phyloP scores from a whole-genome alignment of 2,329 filamentous ascomycete genomes.

The Penicillium crustosum region DNA sequence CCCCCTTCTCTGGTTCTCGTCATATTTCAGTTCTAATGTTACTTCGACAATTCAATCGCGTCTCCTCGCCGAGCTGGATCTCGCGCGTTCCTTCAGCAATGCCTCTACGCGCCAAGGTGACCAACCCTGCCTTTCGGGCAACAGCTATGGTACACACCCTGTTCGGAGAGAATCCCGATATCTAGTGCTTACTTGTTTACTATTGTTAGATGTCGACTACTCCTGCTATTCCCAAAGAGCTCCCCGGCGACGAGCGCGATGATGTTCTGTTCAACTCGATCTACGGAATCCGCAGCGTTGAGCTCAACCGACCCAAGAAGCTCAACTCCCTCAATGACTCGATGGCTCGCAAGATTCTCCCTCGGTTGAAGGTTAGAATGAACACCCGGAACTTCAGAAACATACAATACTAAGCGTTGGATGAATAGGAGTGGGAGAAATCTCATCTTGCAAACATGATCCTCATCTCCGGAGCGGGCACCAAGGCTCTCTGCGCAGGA shows the following conservation, averaged over 20 bases:
- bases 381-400: not conserved
- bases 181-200: constrained; percentile 21
- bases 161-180: not conserved
- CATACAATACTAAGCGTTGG: constrained; percentile 15
- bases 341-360: constrained; percentile 93
- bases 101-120: constrained; percentile 77
- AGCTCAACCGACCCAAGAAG: constrained; percentile 91
- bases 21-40: constrained; percentile 42
- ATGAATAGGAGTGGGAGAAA: constrained; percentile 76
- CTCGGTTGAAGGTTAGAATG: constrained; percentile 63
- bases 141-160: constrained; percentile 52
- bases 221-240: constrained; percentile 50
- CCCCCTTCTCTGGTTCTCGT: constrained; percentile 18
- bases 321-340: constrained; percentile 89
- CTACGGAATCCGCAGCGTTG: constrained; percentile 86
- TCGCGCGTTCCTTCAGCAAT: constrained; percentile 56
- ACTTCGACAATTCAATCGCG: constrained; percentile 41
- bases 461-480: constrained; percentile 85
- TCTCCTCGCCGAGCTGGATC: constrained; percentile 47
- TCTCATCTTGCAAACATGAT: constrained; percentile 92
- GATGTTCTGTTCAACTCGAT: constrained; percentile 90
- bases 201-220: constrained; percentile 45
- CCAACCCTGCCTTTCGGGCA: constrained; percentile 57
- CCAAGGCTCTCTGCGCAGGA: constrained; percentile 85
- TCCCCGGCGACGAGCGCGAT: constrained; percentile 70